Base-by-base conservation (phyloP, 129 eudicot species). In the Logfia minima region DNA sequence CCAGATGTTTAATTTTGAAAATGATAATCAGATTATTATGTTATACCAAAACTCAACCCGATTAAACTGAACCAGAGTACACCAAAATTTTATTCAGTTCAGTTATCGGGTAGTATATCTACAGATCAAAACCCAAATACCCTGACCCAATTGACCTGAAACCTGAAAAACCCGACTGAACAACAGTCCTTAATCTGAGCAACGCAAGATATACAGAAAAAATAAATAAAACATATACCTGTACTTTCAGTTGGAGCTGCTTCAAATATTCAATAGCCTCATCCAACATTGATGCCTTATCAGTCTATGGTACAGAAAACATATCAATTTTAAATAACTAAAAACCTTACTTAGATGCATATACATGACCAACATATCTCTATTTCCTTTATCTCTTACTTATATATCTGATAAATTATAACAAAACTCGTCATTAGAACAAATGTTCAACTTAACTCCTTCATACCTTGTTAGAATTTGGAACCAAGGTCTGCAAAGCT, bases 261-360 rank as follows among this genome's bases (percentile, higher is more conserved):
- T 94, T 94, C 76, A 94, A 86, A 84, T 95, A 95, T 71, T 95
- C 99, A 78, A 95, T 95, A 11, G 96, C 99, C 83, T 95, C 99
- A 84, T 95, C 99, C 85, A 95, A 82, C 99, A 91, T 95, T 29
- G 99, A 95, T 32, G 99, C 97, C 88, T 91, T 95, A 81, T 95
- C 97, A 17, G 99, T 95, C 97, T 95, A 77, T 31, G 26, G 61
- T 16, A 74, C 59, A 78, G 67, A 77, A 21, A 71, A 78, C 53
- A 51, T 19, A 70, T 9, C 66, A 72, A 77, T 58, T 28, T 80
- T 21, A 75, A 74, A 35, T 34, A 4, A 65, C 48, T 17, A 43
- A 32, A 17, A 75, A 11, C 72, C 22, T 79, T 13, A 70, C 24
- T 18, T 28, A 53, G 43, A 3, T 8, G 24, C 31, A 18, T 43